A percentile compares a stretch with the other conserved stretches of the same genome.
Evolutionary conservation across 441 rosid genomes (phyloP).

Genomic region (Adansonia madagascariensis): DNA sequence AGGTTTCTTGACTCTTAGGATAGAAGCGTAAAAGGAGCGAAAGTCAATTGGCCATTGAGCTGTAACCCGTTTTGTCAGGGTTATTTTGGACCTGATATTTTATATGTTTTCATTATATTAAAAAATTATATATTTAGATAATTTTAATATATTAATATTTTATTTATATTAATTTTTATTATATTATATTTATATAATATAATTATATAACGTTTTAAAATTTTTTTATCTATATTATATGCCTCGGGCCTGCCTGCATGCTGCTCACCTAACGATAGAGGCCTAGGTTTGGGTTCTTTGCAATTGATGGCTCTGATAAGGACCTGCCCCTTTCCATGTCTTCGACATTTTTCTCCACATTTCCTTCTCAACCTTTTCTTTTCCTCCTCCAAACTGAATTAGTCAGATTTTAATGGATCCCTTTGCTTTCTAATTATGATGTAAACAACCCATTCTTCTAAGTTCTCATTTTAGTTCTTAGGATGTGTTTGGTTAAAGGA

Average conservation of each 20-base stretch:
- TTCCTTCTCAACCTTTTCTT: constrained; percentile 27
- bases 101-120: too few relatives aligned
- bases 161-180: too few relatives aligned
- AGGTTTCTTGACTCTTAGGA: constrained; percentile 31
- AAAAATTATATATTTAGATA: too few relatives aligned
- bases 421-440: background rate
- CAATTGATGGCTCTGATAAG: constrained; percentile 56
- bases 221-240: too few relatives aligned
- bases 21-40: constrained; percentile 35
- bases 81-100: constrained; percentile 26
- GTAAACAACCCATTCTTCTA: background rate
- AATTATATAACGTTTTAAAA: too few relatives aligned
- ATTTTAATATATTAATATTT: too few relatives aligned
- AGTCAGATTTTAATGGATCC: background rate
- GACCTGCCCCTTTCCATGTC: constrained; percentile 36
- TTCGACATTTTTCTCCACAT: constrained; percentile 21
- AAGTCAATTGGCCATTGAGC: constrained; percentile 49
- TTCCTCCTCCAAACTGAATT: constrained; percentile 13
- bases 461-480: background rate
- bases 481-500: too few relatives aligned
- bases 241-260: too few relatives aligned
- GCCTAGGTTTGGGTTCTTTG: constrained; percentile 47
- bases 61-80: constrained; percentile 75
- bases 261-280: background rate
- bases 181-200: too few relatives aligned